phyloP scores from a whole-genome alignment of 495 filamentous ascomycete species.

The Penicillium fimorum region DNA sequence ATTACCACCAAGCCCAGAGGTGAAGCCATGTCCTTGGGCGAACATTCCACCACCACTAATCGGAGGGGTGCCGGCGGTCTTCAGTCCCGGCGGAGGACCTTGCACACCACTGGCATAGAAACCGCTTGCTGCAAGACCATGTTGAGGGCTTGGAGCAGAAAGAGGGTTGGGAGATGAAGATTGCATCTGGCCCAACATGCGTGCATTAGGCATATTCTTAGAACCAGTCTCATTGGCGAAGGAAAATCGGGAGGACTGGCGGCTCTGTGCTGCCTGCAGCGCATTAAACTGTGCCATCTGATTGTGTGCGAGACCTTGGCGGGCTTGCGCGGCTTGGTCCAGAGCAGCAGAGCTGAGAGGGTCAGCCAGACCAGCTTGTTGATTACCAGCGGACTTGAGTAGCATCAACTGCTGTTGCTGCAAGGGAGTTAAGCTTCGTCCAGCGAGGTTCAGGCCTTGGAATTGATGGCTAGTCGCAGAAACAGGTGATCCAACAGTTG shows the following conservation, averaged over 20 bases:
- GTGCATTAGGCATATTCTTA: constrained; percentile 79
- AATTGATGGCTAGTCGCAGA: constrained; percentile 54
- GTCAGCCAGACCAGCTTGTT: constrained; percentile 53
- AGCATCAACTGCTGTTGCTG: constrained; percentile 74
- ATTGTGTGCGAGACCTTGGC: constrained; percentile 59
- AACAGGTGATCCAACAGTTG: constrained; percentile 44
- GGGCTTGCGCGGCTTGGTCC: constrained; percentile 43
- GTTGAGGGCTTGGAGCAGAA: constrained; percentile 55
- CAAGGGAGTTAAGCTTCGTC: constrained; percentile 72
- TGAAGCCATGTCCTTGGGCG: constrained; percentile 74
- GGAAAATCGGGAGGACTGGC: constrained; percentile 84
- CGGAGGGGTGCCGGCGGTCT: constrained; percentile 89
- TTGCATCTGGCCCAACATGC: constrained; percentile 90
- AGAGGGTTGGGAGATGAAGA: constrained; percentile 58
- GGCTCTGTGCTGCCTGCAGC: constrained; percentile 66
- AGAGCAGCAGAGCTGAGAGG: constrained; percentile 44
- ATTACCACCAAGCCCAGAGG: constrained; percentile 62
- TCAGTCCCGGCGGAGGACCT: constrained; percentile 91
- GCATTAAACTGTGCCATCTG: constrained; percentile 50
- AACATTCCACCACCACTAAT: constrained; percentile 75
- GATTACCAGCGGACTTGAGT: constrained; percentile 59
- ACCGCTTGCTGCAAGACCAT: constrained; percentile 37
- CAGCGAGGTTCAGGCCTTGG: constrained; percentile 55
- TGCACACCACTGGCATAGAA: constrained; percentile 66
- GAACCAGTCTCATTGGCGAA: constrained; percentile 80